These are phyloP conservation scores for Thalassiosira ordinaria DNA, from an alignment of 352 stramenopile species.

Conservation along the genomic window DNA sequence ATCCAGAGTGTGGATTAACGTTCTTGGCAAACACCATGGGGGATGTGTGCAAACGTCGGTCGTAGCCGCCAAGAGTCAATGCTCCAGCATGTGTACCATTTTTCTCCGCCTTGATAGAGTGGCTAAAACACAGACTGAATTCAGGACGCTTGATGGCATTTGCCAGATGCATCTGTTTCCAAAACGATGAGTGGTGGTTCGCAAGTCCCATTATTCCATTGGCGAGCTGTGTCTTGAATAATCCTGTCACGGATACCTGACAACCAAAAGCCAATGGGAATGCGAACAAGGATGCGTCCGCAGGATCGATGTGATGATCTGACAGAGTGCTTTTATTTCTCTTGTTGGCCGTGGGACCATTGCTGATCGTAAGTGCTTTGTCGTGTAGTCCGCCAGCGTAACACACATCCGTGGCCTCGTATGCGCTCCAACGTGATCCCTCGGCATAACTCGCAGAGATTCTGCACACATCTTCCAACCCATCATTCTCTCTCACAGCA, in stretches of 20 bases:
- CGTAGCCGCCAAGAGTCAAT: slow-evolving; percentile 92
- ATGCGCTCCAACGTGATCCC: slow-evolving; percentile 56
- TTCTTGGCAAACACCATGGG: slow-evolving; percentile 88
- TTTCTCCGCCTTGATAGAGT: too few species aligned
- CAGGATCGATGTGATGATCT: background rate
- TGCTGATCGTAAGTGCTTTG: too few species aligned
- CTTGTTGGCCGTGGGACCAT: too few species aligned
- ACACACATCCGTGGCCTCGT: slow-evolving; percentile 39
- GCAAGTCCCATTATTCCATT: slow-evolving; percentile 98
- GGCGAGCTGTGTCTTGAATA: slow-evolving; percentile 91
- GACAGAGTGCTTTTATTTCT: too few species aligned
- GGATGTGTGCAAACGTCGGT: slow-evolving; percentile 78
- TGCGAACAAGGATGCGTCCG: slow-evolving; percentile 23
- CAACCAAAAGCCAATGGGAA: slow-evolving; percentile 92
- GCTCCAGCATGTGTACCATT: slow-evolving; percentile 86
- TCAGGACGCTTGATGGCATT: slow-evolving; percentile 91
- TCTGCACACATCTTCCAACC: slow-evolving; percentile 24
- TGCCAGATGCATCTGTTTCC: slow-evolving; percentile 89
- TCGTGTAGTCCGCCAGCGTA: slow-evolving; percentile 46
- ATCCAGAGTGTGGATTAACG: slow-evolving; percentile 63
- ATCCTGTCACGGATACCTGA: slow-evolving; percentile 87
- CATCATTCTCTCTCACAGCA: slow-evolving; percentile 51
- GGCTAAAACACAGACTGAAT: background rate
- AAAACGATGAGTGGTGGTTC: slow-evolving; percentile 87
- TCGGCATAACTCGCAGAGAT: slow-evolving; percentile 65